Base-by-base conservation (phyloP, 345 rosid species). In the Brassica rapa region DNA sequence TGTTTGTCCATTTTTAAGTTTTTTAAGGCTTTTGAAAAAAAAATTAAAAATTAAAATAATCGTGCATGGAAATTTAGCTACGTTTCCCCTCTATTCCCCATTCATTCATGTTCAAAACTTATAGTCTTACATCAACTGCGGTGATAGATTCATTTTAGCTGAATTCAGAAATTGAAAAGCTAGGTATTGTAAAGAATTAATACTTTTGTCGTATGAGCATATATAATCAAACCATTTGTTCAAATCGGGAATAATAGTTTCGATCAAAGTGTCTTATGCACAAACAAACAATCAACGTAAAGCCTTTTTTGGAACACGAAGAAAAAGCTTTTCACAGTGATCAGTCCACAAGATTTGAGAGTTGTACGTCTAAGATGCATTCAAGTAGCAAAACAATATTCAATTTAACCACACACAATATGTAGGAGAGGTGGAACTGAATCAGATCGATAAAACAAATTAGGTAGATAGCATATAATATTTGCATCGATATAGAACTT, bases 51-150 rank as follows among this genome's bases (percentile, higher is more conserved):
- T 56, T 19, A 5, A 19, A 15, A 19, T 41, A 43, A 32, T 66
- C 66, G 82, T 79, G 82, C 75, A 68, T 62, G 71, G 12, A 68
- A 79, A 35, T 53, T 25, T 8, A 53, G 82, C 78, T 68, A 73
- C 82, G 82, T 74, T 37, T 33, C 59, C 11, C 6, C 39, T 9
- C 15, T 53, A 35, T 39, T 16, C 19, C 9, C 78, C 82, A 62
- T 79, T 73, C 82, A 23, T 74, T 79, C 29, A 1, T 5, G 14
- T 16, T 49, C 70, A 25, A 8, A 68, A 3, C 19, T 49, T 66
- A 3, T 59, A 32, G 12, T 4, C 65, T 39, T 73, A 25, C 33
- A 66, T 14, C 11, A 32, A 46, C 63, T 25, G n/a, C 9, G 29
- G 46, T 35, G 75, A 27, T 27, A 27, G 30, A 63, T 70, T 69